A percentile compares a stretch with the other conserved stretches of the same genome.
Conservation (phyloP, 1,284 basidiomycete genomes). For the Ustilago tritici region DNA sequence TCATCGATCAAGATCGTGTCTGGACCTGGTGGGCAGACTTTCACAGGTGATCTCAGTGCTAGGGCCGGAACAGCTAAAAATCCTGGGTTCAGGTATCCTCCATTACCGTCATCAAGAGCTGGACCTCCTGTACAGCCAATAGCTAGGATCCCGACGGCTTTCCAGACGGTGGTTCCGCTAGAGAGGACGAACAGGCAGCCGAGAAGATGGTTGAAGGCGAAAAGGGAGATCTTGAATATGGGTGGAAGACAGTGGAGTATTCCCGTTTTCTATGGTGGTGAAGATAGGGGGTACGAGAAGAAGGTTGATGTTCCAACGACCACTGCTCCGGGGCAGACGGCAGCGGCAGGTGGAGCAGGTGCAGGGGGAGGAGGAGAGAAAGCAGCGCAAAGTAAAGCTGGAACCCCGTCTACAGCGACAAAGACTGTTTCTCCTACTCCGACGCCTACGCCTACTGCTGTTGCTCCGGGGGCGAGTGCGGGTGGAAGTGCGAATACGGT, state of each 20-base stretch:
- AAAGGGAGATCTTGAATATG: constrained; percentile 59
- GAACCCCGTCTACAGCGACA: constrained; percentile 22
- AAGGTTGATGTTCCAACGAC: constrained; percentile 23
- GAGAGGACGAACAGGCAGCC: constrained; percentile 42
- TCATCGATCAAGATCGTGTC: constrained; percentile 43
- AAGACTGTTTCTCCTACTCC: constrained; percentile 20
- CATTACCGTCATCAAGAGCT: constrained; percentile 42
- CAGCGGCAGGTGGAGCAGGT: constrained; percentile 1
- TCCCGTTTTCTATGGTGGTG: constrained; percentile 54
- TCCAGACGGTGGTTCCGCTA: constrained; percentile 52
- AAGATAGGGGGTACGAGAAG: constrained; percentile 47
- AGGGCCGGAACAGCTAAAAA: constrained; percentile 47
- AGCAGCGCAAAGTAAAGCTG: constrained; percentile 14
- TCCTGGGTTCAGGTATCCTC: constrained; percentile 57
- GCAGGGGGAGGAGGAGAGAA: constrained; percentile 11
- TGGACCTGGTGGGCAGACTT: constrained; percentile 32
- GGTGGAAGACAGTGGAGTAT: constrained; percentile 61
- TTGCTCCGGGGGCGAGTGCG: not conserved
- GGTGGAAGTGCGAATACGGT: not conserved
- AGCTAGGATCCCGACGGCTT: constrained; percentile 52
- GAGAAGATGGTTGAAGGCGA: constrained; percentile 51
- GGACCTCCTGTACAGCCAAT: constrained; percentile 55
- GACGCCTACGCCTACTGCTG: constrained; percentile 11
- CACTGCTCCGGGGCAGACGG: not conserved
- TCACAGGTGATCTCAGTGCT: constrained; percentile 43